Evolutionary conservation across 1,139 yeast genomes (phyloP), one percentile per base, ranked within the genome.

Genomic region (Tardiomyces digboiensis): DNA sequence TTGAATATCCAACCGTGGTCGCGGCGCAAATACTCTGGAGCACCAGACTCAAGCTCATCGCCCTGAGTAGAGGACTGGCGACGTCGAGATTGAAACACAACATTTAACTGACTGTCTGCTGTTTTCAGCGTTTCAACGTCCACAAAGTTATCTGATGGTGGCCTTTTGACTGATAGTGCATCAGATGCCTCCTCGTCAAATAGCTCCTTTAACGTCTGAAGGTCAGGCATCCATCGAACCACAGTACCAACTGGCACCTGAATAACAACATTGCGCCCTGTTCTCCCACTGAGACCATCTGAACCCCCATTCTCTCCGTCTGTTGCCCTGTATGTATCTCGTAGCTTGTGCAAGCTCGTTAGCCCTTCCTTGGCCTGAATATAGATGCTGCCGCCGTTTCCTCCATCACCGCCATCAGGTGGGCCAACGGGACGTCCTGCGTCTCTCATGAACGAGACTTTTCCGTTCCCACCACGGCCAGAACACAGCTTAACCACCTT

Each of bases 371-470:
- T 80, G 2, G 95, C 95, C 59, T 80, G 85, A 3, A 91, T 75
- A 58, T 82, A 89, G 2, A 91, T 75, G 44, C 83, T 74, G 1
- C 98, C 98, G 12, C 98, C 98, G 49, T 72, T 69, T 5, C 98
- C 98, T 20, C 98, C 98, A 63, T 91, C 97, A 14, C 98, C 98
- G 20, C 98, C 98, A 62, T 89, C 95, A 0, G 98, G 95, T 0
- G 98, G 97, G 0, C 98, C 98, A 18, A 74, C 72, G 0, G 95
- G 74, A 39, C 86, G 68, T 43, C 88, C 85, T 1, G 95, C 86
- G 55, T 87, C 97, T 49, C 95, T 68, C 51, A 82, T 75, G 61
- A 91, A 91, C 1, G 97, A 82, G 0, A 87, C 82, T 41, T 78
- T 73, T 6, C 98, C 98, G 59, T 81, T 74, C 1, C 98, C 98